Evolutionary conservation across 2,329 filamentous ascomycete genomes (phyloP).

Genomic region (Fragosphaeria purpurea): DNA sequence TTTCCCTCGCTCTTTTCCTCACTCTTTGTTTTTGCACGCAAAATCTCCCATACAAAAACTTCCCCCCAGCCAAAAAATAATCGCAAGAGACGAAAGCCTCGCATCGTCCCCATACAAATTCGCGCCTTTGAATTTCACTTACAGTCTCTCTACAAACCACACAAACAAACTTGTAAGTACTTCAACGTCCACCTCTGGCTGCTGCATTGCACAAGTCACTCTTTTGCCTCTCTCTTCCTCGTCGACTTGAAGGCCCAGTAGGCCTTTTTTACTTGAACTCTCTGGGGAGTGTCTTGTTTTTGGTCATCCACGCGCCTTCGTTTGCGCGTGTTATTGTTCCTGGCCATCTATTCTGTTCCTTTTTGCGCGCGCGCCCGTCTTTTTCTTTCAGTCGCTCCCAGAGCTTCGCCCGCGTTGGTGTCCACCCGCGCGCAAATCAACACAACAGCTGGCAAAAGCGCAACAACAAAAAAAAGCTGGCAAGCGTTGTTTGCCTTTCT

Average conservation of each 20-base stretch:
- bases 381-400: not conserved
- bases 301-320: too few species aligned
- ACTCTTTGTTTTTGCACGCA: constrained; percentile 32
- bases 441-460: not conserved
- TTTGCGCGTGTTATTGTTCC: too few species aligned
- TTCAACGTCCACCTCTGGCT: constrained; percentile 26
- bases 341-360: not conserved
- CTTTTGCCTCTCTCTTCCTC: not conserved
- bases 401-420: constrained; percentile 4
- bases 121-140: constrained; percentile 20
- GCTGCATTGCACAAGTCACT: constrained; percentile 33
- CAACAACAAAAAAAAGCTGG: constrained; percentile 8
- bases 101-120: constrained; percentile 38
- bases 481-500: not conserved
- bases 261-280: not conserved
- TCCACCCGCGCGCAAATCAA: constrained; percentile 7
- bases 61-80: constrained; percentile 45
- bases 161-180: constrained; percentile 43
- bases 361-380: constrained; percentile 1
- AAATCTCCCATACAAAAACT: constrained; percentile 46
- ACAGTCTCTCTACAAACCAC: constrained; percentile 33
- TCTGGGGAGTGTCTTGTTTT: not conserved
- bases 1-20: constrained; percentile 47
- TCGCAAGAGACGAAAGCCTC: constrained; percentile 11
- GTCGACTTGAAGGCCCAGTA: not conserved